phyloP scores from a whole-genome alignment of 2,329 filamentous ascomycete genomes.

The Epichloe sylvatica region DNA sequence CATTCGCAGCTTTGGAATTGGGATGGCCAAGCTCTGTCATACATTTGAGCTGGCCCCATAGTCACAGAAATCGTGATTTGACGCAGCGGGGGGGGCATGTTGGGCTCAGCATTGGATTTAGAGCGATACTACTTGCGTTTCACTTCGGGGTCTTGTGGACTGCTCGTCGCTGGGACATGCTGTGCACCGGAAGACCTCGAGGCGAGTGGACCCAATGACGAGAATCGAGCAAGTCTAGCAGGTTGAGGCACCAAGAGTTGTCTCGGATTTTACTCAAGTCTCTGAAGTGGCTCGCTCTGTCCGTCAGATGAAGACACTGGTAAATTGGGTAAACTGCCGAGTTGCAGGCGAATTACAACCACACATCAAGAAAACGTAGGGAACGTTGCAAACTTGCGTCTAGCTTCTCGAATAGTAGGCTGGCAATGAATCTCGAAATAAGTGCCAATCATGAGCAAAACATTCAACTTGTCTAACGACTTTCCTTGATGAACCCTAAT shows the following conservation, averaged over 20 bases:
- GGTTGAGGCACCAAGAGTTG: neutral
- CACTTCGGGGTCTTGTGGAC: conserved; percentile 23
- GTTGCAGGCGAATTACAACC: neutral
- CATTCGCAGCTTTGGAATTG: conserved; percentile 55
- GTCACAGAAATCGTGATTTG: neutral
- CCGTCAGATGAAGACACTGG: neutral
- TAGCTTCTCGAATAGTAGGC: too few species aligned
- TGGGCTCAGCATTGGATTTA: conserved; percentile 15
- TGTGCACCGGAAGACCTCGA: conserved; percentile 17
- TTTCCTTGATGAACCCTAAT: too few species aligned
- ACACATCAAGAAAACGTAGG: too few species aligned
- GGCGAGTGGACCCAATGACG: conserved; percentile 20
- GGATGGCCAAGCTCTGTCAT: conserved; percentile 21
- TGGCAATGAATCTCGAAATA: too few species aligned
- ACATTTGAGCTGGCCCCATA: neutral
- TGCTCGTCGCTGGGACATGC: conserved; percentile 18
- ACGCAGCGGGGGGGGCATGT: neutral
- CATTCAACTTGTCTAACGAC: too few species aligned
- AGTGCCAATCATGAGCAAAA: too few species aligned
- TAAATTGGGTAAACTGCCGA: neutral
- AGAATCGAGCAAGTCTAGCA: neutral
- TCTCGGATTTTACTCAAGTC: neutral
- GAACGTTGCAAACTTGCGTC: too few species aligned
- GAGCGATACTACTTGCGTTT: conserved; percentile 17
- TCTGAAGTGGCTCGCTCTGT: neutral